Evolutionary conservation across 306 rosid genomes (phyloP).

Genomic region (Aeschynomene evenia): DNA sequence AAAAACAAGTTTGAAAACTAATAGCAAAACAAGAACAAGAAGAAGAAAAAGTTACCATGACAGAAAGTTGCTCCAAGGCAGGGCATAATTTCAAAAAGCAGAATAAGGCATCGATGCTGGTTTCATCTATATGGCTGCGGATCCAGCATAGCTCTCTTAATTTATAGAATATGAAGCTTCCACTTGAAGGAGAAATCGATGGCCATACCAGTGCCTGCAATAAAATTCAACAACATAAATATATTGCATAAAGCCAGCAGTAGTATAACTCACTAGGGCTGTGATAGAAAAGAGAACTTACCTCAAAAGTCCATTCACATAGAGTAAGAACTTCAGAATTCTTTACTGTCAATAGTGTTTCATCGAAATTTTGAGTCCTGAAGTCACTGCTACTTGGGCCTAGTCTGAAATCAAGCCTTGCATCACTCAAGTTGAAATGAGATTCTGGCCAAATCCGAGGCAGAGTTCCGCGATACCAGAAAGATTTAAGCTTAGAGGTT

Average conservation of each 20-base stretch:
- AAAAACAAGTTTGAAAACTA: neutral
- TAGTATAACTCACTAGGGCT: neutral
- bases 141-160: slow-evolving; percentile 74
- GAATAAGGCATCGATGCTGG: slow-evolving; percentile 42
- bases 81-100: slow-evolving; percentile 68
- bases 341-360: slow-evolving; percentile 63
- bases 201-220: slow-evolving; percentile 72
- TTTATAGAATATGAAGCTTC: slow-evolving; percentile 63
- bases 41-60: slow-evolving; percentile 39
- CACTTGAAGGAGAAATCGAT: slow-evolving; percentile 45
- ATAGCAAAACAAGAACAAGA: neutral
- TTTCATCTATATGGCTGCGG: slow-evolving; percentile 38
- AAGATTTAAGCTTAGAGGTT: slow-evolving; percentile 52
- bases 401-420: slow-evolving; percentile 66
- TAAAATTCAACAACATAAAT: neutral
- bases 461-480: slow-evolving; percentile 53
- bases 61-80: slow-evolving; percentile 53
- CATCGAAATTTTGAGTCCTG: slow-evolving; percentile 53
- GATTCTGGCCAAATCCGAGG: slow-evolving; percentile 54
- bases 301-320: slow-evolving; percentile 79
- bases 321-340: slow-evolving; percentile 60
- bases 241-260: neutral
- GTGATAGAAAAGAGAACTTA: slow-evolving; percentile 16
- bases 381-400: slow-evolving; percentile 43
- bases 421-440: slow-evolving; percentile 69